These are phyloP conservation scores for Stenogyne calaminthoides DNA, from an alignment of 305 asterid genomes.

Conservation along the genomic window DNA sequence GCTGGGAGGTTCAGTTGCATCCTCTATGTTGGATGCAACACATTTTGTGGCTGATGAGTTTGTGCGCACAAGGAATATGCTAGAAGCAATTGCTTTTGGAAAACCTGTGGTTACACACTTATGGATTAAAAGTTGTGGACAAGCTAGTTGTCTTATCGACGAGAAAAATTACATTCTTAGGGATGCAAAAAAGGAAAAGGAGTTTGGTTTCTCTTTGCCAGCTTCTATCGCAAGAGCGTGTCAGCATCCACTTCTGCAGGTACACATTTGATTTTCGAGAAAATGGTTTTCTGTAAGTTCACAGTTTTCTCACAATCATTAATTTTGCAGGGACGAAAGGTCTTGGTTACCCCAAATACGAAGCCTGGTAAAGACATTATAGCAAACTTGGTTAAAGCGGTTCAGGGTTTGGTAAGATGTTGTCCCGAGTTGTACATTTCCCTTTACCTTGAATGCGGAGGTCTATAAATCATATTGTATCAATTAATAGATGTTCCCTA, in stretches of 20 bases:
- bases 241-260: slow-evolving; percentile 87
- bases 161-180: slow-evolving; percentile 83
- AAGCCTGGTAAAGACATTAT: slow-evolving; percentile 89
- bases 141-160: slow-evolving; percentile 77
- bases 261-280: slow-evolving; percentile 30
- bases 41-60: slow-evolving; percentile 94
- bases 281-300: slow-evolving; percentile 20
- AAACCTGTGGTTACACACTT: slow-evolving; percentile 85
- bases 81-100: slow-evolving; percentile 94
- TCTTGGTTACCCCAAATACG: slow-evolving; percentile 83
- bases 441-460: neutral
- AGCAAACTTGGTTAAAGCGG: slow-evolving; percentile 77
- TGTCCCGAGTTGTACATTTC: slow-evolving; percentile 15
- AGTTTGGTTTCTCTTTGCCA: slow-evolving; percentile 86
- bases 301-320: slow-evolving; percentile 26
- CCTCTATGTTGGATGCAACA: slow-evolving; percentile 79
- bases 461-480: neutral
- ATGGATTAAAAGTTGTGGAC: slow-evolving; percentile 95
- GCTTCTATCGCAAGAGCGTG: slow-evolving; percentile 74
- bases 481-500: neutral
- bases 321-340: slow-evolving; percentile 73
- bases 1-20: slow-evolving; percentile 71
- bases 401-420: slow-evolving; percentile 78
- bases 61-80: slow-evolving; percentile 91
- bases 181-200: slow-evolving; percentile 86